A percentile compares a stretch with the other conserved stretches of the same genome.
Conservation (phyloP, 495 filamentous ascomycete genomes). For the Neurospora sp. region DNA sequence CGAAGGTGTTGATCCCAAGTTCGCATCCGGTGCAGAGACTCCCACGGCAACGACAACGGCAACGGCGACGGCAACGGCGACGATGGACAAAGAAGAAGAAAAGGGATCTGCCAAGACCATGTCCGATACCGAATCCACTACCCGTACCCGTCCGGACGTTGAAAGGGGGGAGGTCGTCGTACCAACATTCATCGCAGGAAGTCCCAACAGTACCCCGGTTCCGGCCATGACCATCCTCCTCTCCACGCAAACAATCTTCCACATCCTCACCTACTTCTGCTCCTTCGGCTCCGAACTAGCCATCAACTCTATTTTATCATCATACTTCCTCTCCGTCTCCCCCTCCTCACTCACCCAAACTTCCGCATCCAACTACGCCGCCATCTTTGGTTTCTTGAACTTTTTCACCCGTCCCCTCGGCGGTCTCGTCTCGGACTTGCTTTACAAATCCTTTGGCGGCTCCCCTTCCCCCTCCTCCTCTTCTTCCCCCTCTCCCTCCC, state of each 20-base stretch:
- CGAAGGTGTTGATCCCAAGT: neutral
- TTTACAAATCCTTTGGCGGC: conserved; percentile 49
- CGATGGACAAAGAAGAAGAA: neutral
- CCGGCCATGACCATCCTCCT: conserved; percentile 52
- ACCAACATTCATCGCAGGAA: conserved; percentile 25
- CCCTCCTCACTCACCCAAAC: conserved; percentile 58
- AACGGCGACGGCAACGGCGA: neutral
- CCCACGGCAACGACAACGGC: neutral
- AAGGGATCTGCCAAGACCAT: conserved; percentile 15
- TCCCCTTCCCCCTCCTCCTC: neutral
- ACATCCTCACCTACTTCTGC: conserved; percentile 67
- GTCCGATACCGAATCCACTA: conserved; percentile 24
- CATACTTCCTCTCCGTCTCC: conserved; percentile 76
- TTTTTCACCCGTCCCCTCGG: conserved; percentile 64
- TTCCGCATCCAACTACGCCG: conserved; percentile 62
- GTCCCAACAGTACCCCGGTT: conserved; percentile 46
- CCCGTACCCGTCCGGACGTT: conserved; percentile 11
- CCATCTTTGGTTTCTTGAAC: conserved; percentile 89
- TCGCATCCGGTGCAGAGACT: too few species aligned
- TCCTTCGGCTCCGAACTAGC: conserved; percentile 79
- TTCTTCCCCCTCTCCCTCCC: too few species aligned
- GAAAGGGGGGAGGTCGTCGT: conserved; percentile 22
- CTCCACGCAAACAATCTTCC: conserved; percentile 57
- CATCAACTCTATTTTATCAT: conserved; percentile 71
- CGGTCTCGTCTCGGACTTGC: conserved; percentile 60